Conservation (phyloP, 768 basidiomycete genomes). For the Guyanaporus albipodus region DNA sequence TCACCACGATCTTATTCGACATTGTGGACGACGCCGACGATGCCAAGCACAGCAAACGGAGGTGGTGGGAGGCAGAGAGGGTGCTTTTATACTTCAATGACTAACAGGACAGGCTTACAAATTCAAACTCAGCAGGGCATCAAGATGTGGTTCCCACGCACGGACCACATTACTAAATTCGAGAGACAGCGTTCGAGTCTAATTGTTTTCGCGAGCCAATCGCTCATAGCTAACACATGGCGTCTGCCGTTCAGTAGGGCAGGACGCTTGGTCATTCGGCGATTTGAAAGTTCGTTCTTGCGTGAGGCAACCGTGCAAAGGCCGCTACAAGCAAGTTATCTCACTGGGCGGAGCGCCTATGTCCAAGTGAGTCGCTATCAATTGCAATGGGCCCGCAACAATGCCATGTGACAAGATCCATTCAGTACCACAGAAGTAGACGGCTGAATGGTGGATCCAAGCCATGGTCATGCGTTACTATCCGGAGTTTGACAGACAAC, state of each 20-base stretch:
- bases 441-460: too few species aligned
- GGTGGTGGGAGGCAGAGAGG: constrained; percentile 31
- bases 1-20: constrained; percentile 99
- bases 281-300: too few species aligned
- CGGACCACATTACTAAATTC: constrained; percentile 33
- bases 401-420: not conserved
- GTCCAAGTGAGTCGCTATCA: too few species aligned
- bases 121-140: constrained; percentile 41
- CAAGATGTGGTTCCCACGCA: constrained; percentile 40
- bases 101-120: constrained; percentile 35
- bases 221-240: too few species aligned
- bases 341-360: too few species aligned
- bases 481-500: not conserved
- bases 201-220: too few species aligned
- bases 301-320: too few species aligned
- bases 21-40: constrained; percentile 44
- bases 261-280: too few species aligned
- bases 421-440: not conserved
- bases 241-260: too few species aligned
- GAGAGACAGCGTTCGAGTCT: too few species aligned
- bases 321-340: too few species aligned
- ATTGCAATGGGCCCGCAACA: too few species aligned
- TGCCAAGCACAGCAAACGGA: constrained; percentile 28
- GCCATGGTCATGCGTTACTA: not conserved
- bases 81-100: constrained; percentile 40